Conservation (phyloP, 805 yeast species). For the Sporopachydermia lactativora region DNA sequence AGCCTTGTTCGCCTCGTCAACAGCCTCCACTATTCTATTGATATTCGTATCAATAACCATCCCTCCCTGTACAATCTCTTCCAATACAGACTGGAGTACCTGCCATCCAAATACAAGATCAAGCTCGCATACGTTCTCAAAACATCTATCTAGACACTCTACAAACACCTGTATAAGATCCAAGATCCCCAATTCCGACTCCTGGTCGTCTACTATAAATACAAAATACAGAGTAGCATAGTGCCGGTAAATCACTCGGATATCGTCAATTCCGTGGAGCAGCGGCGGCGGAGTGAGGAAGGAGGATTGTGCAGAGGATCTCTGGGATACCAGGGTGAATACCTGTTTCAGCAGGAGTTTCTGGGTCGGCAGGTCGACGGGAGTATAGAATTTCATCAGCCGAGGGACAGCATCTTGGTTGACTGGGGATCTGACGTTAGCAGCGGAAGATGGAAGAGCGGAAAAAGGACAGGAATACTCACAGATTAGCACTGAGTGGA, state of each 20-base stretch:
- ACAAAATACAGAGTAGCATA: slow-evolving; percentile 95
- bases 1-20: slow-evolving; percentile 49
- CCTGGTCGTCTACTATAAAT: slow-evolving; percentile 91
- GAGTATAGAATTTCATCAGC: slow-evolving; percentile 80
- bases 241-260: slow-evolving; percentile 83
- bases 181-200: slow-evolving; percentile 82
- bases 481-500: slow-evolving; percentile 77
- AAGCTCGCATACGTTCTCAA: slow-evolving; percentile 86
- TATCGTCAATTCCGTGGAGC: slow-evolving; percentile 34
- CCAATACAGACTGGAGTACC: slow-evolving; percentile 78
- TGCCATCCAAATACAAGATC: slow-evolving; percentile 99
- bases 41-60: slow-evolving; percentile 94
- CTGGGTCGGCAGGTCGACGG: slow-evolving; percentile 77
- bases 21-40: slow-evolving; percentile 60
- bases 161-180: slow-evolving; percentile 96
- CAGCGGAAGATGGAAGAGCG: slow-evolving; percentile 3
- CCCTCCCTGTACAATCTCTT: slow-evolving; percentile 93
- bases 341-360: slow-evolving; percentile 70
- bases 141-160: slow-evolving; percentile 85
- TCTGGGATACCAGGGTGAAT: slow-evolving; percentile 53
- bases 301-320: slow-evolving; percentile 71
- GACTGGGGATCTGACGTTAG: slow-evolving; percentile 27
- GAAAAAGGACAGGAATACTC: slow-evolving; percentile 20
- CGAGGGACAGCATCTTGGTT: slow-evolving; percentile 87
- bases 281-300: slow-evolving; percentile 83